These are phyloP conservation scores for Bipolaris cookei DNA, from an alignment of 2,329 filamentous ascomycete species.

Conservation along the genomic window DNA sequence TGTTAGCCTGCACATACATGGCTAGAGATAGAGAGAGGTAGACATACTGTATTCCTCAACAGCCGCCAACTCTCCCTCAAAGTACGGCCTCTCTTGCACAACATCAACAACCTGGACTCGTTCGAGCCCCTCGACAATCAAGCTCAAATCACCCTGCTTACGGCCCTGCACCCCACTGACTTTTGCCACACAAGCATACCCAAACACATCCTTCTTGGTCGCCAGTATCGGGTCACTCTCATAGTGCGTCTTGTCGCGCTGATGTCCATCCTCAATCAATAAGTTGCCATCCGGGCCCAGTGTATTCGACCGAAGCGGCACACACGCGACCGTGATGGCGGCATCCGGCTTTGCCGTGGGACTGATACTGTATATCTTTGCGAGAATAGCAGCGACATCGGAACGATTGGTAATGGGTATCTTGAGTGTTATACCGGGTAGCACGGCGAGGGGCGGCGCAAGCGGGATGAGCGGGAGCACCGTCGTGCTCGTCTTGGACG, in stretches of 20 bases:
- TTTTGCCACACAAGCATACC: constrained; percentile 74
- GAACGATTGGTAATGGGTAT: constrained; percentile 83
- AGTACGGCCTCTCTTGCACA: constrained; percentile 79
- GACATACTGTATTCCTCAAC: constrained; percentile 71
- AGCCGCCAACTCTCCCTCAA: constrained; percentile 79
- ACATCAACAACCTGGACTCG: constrained; percentile 78
- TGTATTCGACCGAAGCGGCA: constrained; percentile 79
- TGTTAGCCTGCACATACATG: constrained; percentile 12
- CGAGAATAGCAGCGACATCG: constrained; percentile 87
- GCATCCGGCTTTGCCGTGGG: constrained; percentile 68
- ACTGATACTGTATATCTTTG: constrained; percentile 80
- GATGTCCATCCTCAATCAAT: constrained; percentile 69
- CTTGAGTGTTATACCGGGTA: constrained; percentile 84
- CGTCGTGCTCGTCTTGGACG: constrained; percentile 44
- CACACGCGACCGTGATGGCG: constrained; percentile 81
- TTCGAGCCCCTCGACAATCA: constrained; percentile 85
- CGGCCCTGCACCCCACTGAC: constrained; percentile 58
- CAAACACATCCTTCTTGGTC: constrained; percentile 71
- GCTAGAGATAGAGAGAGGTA: constrained; percentile 1
- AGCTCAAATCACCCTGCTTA: constrained; percentile 67
- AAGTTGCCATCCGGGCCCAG: constrained; percentile 75
- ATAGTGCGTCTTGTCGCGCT: constrained; percentile 50
- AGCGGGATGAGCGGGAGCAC: constrained; percentile 80
- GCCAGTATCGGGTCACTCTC: constrained; percentile 58
- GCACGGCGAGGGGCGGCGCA: constrained; percentile 77